phyloP scores from a whole-genome alignment of 164 flowering plant genomes.

The Berberis vulgaris region DNA sequence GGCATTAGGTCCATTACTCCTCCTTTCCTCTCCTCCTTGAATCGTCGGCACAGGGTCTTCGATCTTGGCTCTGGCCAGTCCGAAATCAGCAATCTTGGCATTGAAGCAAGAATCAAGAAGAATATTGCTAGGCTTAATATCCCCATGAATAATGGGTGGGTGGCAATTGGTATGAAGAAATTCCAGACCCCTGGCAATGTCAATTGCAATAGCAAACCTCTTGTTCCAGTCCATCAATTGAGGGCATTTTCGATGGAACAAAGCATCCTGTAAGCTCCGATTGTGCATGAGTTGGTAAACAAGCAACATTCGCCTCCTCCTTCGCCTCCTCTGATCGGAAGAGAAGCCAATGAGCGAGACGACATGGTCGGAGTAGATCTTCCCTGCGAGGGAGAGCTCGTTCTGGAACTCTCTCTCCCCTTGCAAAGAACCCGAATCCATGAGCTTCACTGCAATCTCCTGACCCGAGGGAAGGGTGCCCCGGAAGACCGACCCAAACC shows the following conservation, averaged over 20 bases:
- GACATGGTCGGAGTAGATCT: conserved; percentile 27
- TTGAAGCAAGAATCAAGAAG: conserved; percentile 50
- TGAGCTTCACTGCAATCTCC: conserved; percentile 63
- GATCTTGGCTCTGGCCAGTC: conserved; percentile 47
- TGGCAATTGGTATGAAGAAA: conserved; percentile 55
- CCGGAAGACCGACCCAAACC: conserved; percentile 73
- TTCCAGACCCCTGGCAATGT: conserved; percentile 52
- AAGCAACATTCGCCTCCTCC: conserved; percentile 30
- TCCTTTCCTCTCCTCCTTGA: conserved; percentile 15
- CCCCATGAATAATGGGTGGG: conserved; percentile 83
- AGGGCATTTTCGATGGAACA: conserved; percentile 46
- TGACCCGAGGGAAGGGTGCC: conserved; percentile 41
- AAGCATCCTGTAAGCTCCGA: conserved; percentile 76
- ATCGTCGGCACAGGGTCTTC: conserved; percentile 22
- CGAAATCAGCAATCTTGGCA: conserved; percentile 87
- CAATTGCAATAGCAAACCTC: conserved; percentile 37
- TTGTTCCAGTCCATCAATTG: conserved; percentile 61
- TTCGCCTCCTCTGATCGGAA: conserved; percentile 26
- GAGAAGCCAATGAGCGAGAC: conserved; percentile 58
- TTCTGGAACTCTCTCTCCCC: conserved; percentile 87
- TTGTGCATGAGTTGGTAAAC: conserved; percentile 82
- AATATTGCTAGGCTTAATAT: conserved; percentile 86
- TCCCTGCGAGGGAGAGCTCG: conserved; percentile 52
- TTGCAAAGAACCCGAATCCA: conserved; percentile 72
- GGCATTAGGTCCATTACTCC: conserved; percentile 16